Evolutionary conservation across 1,139 yeast species (phyloP), one percentile per base, ranked within the genome.

Genomic region (Suhomyces ambrosiae): DNA sequence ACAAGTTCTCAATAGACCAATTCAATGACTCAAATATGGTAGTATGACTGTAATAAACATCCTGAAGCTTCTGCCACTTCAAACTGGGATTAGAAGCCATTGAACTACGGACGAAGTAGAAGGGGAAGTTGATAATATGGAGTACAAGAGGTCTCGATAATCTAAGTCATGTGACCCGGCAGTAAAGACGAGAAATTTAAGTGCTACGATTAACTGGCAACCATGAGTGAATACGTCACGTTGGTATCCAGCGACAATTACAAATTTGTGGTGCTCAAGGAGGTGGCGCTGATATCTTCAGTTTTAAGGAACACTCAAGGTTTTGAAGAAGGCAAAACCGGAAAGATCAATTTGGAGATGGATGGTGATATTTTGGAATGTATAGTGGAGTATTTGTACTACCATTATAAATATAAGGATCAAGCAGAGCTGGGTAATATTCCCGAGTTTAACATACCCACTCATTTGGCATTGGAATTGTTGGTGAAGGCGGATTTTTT

Each of bases 401-500:
- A 87, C 56, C 80, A 86, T 51, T 63, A 72, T 48, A 83, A 86
- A 52, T 86, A 86, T 55, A 76, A 71, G 46, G 86, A 81, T 41
- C 70, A 67, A 28, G 79, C 76, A 2, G 79, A 71, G 27, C 65
- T 68, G 17, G 76, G 73, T 0, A 79, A 75, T 35, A 79, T 86
- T 8, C 95, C 96, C 0, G 94, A 86, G 44, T 92, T 92, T 59
- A 83, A 85, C 32, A 80, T 92, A 1, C 97, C 97, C 0, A 92
- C 97, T 0, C 97, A 88, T 51, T 78, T 90, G 76, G 96, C 97
- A 0, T 68, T 92, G 48, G 97, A 92, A 54, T 66, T 92, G 49
- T 65, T 92, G 33, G 94, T 92, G 26, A 95, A 95, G 23, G 96
- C 97, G 0, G 97, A 90, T 57, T 89, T 79, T 56, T 68, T 89